Percentiles rank a stretch among this genome's conserved stretches.
phyloP scores from a whole-genome alignment of 139 green algal genomes.

The Pseudopediastrum boryanum region DNA sequence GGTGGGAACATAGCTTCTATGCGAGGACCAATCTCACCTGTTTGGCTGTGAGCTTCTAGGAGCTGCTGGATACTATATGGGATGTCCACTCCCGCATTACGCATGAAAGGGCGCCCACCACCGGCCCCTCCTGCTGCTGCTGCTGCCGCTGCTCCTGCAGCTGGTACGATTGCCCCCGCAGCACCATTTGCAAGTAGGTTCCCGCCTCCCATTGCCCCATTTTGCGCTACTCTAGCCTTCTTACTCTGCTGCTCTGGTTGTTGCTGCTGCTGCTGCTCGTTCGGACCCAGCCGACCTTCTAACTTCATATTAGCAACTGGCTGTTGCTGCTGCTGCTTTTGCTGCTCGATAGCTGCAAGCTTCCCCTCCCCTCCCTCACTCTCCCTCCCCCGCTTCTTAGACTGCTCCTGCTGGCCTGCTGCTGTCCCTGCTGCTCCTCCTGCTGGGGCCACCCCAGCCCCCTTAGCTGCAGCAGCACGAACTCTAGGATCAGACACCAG shows the following conservation, averaged over 20 bases:
- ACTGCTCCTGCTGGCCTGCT: not conserved
- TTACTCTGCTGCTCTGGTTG: not conserved
- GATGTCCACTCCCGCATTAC: too few relatives aligned
- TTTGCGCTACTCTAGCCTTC: not conserved
- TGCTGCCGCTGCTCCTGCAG: slow-evolving; percentile 19
- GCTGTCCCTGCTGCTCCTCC: too few relatives aligned
- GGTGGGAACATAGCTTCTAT: not conserved
- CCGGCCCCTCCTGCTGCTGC: not conserved
- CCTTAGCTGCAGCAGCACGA: not conserved
- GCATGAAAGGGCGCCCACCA: too few relatives aligned
- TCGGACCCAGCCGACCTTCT: not conserved
- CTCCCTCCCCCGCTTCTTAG: too few relatives aligned
- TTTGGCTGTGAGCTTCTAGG: not conserved
- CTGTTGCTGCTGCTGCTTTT: too few relatives aligned
- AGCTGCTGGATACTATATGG: too few relatives aligned
- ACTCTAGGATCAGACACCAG: too few relatives aligned
- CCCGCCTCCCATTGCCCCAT: not conserved
- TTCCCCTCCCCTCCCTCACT: not conserved
- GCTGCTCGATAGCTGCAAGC: too few relatives aligned
- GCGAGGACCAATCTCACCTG: not conserved
- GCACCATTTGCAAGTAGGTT: slow-evolving; percentile 2
- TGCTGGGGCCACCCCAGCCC: too few relatives aligned
- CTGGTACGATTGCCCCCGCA: not conserved
- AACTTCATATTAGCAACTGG: not conserved
- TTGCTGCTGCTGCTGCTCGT: not conserved